Conservation (phyloP, 495 filamentous ascomycete species). For the Ramalina intermedia region DNA sequence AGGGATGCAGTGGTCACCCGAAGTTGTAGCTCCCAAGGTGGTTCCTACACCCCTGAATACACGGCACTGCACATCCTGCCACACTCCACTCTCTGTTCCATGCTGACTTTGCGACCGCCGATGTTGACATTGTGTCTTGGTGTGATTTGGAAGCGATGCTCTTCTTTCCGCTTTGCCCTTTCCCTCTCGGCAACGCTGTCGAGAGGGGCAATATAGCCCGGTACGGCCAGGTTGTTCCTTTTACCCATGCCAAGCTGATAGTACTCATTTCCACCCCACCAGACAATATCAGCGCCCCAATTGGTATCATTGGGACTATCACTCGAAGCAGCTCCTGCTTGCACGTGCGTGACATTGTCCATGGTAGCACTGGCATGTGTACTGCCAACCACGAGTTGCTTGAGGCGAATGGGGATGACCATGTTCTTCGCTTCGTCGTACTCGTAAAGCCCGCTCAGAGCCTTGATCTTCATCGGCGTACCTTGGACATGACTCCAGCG, state of each 20-base stretch:
- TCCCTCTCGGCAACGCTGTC: conserved; percentile 35
- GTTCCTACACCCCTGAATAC: conserved; percentile 36
- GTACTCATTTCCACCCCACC: conserved; percentile 89
- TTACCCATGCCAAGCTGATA: conserved; percentile 88
- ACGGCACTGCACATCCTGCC: conserved; percentile 73
- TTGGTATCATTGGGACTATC: conserved; percentile 51
- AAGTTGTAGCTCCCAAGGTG: no score
- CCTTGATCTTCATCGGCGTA: conserved; percentile 65
- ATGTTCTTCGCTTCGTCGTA: conserved; percentile 59
- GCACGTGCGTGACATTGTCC: conserved; percentile 57
- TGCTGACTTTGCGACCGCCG: conserved; percentile 45
- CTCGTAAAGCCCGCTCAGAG: conserved; percentile 67
- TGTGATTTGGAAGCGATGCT: conserved; percentile 76
- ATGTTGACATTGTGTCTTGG: conserved; percentile 56
- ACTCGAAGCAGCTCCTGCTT: conserved; percentile 28
- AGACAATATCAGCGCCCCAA: conserved; percentile 74
- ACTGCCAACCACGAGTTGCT: conserved; percentile 54
- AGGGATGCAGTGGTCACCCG: no score
- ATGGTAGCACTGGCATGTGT: conserved; percentile 70
- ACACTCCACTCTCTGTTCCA: conserved; percentile 85
- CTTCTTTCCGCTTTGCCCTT: conserved; percentile 37
- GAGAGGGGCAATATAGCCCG: conserved; percentile 65
- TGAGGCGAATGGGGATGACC: conserved; percentile 62
- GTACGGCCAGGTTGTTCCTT: conserved; percentile 59
- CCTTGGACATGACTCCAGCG: conserved; percentile 83